Evolutionary conservation across 768 basidiomycete species (phyloP).

Genomic region (Boletus edulis): DNA sequence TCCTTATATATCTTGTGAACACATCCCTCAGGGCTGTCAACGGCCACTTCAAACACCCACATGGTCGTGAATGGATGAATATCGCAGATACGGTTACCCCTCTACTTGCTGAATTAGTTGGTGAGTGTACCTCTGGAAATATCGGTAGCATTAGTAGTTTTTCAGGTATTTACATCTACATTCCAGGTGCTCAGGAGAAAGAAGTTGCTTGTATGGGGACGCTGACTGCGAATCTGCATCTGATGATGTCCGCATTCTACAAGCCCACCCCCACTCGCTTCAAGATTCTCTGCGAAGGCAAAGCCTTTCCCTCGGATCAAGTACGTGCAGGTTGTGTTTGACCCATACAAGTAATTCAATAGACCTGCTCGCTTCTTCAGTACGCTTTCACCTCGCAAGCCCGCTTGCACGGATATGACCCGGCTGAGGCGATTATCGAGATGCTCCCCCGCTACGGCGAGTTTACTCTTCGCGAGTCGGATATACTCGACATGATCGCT

Average conservation of each 20-base stretch:
- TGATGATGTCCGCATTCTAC: conserved; percentile 94
- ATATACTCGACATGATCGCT: conserved; percentile 76
- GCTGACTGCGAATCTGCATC: conserved; percentile 92
- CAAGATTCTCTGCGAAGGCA: conserved; percentile 94
- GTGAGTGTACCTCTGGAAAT: conserved; percentile 41
- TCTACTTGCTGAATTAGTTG: conserved; percentile 77
- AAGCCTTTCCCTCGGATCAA: conserved; percentile 96
- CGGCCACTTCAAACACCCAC: conserved; percentile 91
- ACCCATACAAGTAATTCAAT: conserved; percentile 12
- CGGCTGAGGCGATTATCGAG: conserved; percentile 71
- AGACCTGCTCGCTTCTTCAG: conserved; percentile 40
- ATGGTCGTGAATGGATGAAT: conserved; percentile 77
- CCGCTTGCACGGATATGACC: conserved; percentile 71
- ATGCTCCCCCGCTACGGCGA: conserved; percentile 81
- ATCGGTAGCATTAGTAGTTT: background rate
- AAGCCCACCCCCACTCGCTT: conserved; percentile 79
- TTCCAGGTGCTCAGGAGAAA: conserved; percentile 73
- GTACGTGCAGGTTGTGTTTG: conserved; percentile 41
- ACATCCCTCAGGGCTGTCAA: conserved; percentile 62
- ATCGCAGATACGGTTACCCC: conserved; percentile 72
- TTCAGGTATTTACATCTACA: conserved; percentile 21
- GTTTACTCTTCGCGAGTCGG: conserved; percentile 80
- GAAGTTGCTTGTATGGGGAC: conserved; percentile 98
- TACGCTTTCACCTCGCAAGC: conserved; percentile 97
- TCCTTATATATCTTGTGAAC: conserved; percentile 3